Conservation (phyloP, 768 basidiomycete genomes). For the Boletus speciosus region DNA sequence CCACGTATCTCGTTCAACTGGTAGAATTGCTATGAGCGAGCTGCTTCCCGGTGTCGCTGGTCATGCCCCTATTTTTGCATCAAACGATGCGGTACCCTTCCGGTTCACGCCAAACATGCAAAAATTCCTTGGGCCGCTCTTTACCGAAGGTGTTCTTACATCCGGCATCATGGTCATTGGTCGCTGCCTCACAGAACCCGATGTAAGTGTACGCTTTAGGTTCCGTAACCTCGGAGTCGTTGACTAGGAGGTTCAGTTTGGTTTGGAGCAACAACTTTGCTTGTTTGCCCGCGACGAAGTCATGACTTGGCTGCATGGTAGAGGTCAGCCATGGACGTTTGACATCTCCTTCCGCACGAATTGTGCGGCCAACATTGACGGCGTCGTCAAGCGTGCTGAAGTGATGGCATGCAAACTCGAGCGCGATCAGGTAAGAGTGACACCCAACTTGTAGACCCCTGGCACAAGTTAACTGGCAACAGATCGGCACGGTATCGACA, state of each 20-base stretch:
- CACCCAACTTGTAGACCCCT: neutral
- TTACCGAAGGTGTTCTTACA: constrained; percentile 86
- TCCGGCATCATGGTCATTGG: constrained; percentile 89
- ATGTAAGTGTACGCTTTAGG: constrained; percentile 46
- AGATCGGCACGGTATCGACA: constrained; percentile 23
- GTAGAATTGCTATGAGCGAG: constrained; percentile 90
- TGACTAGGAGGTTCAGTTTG: constrained; percentile 52
- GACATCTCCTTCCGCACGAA: constrained; percentile 60
- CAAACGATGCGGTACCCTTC: constrained; percentile 91
- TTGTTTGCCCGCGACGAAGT: constrained; percentile 94
- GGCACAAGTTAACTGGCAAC: constrained; percentile 3
- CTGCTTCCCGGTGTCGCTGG: constrained; percentile 65
- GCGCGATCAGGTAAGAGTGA: constrained; percentile 63
- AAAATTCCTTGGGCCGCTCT: constrained; percentile 82
- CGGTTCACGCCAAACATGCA: constrained; percentile 97
- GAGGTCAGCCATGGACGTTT: constrained; percentile 52
- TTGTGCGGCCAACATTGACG: constrained; percentile 58
- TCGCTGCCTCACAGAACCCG: constrained; percentile 85
- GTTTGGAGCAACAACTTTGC: constrained; percentile 88
- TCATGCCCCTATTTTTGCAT: constrained; percentile 62
- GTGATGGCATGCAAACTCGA: constrained; percentile 84
- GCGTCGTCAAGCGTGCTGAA: constrained; percentile 76
- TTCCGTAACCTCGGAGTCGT: neutral
- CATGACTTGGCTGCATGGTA: constrained; percentile 63
- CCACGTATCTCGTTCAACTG: constrained; percentile 85